Conservation (phyloP, 2,329 filamentous ascomycete genomes). For the Coniosporium tulheliwenetii region DNA sequence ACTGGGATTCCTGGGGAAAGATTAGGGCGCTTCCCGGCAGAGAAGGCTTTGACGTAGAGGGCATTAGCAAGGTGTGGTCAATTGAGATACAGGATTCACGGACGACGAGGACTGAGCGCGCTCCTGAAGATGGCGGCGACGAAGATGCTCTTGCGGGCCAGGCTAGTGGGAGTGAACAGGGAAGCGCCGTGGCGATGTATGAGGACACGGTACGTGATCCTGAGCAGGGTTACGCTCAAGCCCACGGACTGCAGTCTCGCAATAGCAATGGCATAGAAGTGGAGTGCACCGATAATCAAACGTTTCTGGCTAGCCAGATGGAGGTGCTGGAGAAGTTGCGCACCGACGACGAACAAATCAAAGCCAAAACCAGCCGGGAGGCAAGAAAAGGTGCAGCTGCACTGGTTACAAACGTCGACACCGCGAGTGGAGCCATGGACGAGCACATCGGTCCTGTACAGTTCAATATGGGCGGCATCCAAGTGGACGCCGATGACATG, state of each 20-base stretch:
- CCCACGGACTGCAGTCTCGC: conserved; percentile 34
- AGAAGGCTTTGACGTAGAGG: conserved; percentile 85
- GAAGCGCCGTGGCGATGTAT: conserved; percentile 55
- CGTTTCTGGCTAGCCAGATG: conserved; percentile 60
- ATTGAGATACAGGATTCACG: conserved; percentile 50
- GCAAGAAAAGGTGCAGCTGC: conserved; percentile 1
- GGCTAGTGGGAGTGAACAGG: conserved; percentile 7
- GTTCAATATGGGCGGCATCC: conserved; percentile 96
- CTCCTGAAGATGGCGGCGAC: conserved; percentile 8
- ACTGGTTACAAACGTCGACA: conserved; percentile 13
- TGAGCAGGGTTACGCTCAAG: conserved; percentile 44
- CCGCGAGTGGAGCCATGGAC: conserved; percentile 20
- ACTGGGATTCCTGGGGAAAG: conserved; percentile 98
- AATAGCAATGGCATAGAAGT: conserved; percentile 39
- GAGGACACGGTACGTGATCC: conserved; percentile 69
- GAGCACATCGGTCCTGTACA: conserved; percentile 81
- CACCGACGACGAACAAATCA: conserved; percentile 41
- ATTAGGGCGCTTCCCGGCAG: conserved; percentile 61
- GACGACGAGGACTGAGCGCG: conserved; percentile 7
- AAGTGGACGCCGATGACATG: conserved; percentile 91
- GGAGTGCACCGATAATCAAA: conserved; percentile 58
- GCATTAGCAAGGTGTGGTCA: conserved; percentile 70
- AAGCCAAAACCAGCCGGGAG: conserved; percentile 8
- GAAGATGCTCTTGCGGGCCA: conserved; percentile 4
- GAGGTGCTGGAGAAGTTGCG: conserved; percentile 54